A percentile compares a stretch with the other conserved stretches of the same genome.
phyloP scores from a whole-genome alignment of 2,329 filamentous ascomycete species.

The Venturia aucupariae region DNA sequence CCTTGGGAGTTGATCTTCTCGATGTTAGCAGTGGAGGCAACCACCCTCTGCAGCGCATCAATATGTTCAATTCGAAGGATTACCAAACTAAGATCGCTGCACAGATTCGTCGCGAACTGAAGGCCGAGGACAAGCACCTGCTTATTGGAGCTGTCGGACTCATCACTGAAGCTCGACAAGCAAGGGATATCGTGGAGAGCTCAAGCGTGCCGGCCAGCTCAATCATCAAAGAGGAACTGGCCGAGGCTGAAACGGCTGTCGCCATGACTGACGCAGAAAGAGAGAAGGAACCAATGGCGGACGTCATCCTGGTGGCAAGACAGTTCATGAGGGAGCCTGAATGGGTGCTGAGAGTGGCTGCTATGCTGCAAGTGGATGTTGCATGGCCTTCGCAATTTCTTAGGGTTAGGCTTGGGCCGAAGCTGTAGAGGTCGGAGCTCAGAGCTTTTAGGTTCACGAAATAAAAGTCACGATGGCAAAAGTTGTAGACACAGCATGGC shows the following conservation, averaged over 20 bases:
- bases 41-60: conserved; percentile 35
- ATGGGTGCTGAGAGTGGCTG: conserved; percentile 44
- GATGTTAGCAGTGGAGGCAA: conserved; percentile 40
- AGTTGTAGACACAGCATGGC: too few species aligned
- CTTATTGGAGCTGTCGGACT: conserved; percentile 45
- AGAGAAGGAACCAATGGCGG: conserved; percentile 30
- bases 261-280: conserved; percentile 28
- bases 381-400: conserved; percentile 40
- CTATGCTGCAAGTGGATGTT: conserved; percentile 39
- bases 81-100: conserved; percentile 43
- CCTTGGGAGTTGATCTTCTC: conserved; percentile 35
- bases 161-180: conserved; percentile 45
- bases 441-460: too few species aligned
- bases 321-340: conserved; percentile 48
- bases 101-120: conserved; percentile 34
- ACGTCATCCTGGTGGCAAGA: conserved; percentile 43
- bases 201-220: neutral
- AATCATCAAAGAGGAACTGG: neutral
- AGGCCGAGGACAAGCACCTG: conserved; percentile 25
- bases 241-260: conserved; percentile 24
- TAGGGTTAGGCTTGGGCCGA: conserved; percentile 12
- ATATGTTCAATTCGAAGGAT: conserved; percentile 31
- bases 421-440: neutral
- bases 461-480: too few species aligned
- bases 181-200: conserved; percentile 36